A percentile compares a stretch with the other conserved stretches of the same genome.
Conservation (phyloP, 768 basidiomycete genomes). For the Sporobolomyces phaffii region DNA sequence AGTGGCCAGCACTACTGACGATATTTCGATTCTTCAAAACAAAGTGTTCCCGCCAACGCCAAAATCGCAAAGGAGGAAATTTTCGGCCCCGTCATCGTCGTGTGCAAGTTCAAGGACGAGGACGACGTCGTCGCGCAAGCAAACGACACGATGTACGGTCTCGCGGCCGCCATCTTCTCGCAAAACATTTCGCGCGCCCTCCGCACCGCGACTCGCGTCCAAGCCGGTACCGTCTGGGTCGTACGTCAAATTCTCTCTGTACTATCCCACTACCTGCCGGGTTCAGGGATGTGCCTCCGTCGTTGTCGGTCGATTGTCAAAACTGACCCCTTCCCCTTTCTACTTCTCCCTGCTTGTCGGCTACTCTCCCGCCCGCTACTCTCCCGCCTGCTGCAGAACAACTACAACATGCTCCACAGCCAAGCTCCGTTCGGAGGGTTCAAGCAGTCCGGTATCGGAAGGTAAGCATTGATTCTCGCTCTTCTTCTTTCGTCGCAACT, state of each 20-base stretch:
- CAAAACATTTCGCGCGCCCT: slow-evolving; percentile 69
- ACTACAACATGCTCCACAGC: slow-evolving; percentile 34
- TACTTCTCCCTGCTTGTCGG: neutral
- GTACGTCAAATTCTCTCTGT: slow-evolving; percentile 46
- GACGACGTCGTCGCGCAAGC: slow-evolving; percentile 51
- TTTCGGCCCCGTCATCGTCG: slow-evolving; percentile 57
- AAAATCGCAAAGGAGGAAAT: slow-evolving; percentile 57
- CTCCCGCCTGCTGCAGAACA: no score
- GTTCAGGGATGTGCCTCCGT: no score
- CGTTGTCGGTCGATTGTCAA: slow-evolving; percentile 43
- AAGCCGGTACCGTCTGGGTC: slow-evolving; percentile 62
- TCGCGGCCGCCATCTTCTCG: slow-evolving; percentile 68
- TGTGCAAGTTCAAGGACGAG: slow-evolving; percentile 62
- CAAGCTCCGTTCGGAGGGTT: slow-evolving; percentile 47
- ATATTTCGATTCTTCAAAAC: no score
- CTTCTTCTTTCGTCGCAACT: neutral
- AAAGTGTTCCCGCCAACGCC: slow-evolving; percentile 60
- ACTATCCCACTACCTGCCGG: slow-evolving; percentile 23
- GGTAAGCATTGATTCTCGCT: neutral
- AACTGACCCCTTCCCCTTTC: slow-evolving; percentile 24
- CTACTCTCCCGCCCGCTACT: no score
- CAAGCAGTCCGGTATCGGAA: slow-evolving; percentile 49
- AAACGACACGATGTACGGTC: slow-evolving; percentile 73
- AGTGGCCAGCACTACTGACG: no score
- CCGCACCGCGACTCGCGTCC: slow-evolving; percentile 63